phyloP scores from a whole-genome alignment of 2,329 filamentous ascomycete genomes.

The Pseudogymnoascus sp. region DNA sequence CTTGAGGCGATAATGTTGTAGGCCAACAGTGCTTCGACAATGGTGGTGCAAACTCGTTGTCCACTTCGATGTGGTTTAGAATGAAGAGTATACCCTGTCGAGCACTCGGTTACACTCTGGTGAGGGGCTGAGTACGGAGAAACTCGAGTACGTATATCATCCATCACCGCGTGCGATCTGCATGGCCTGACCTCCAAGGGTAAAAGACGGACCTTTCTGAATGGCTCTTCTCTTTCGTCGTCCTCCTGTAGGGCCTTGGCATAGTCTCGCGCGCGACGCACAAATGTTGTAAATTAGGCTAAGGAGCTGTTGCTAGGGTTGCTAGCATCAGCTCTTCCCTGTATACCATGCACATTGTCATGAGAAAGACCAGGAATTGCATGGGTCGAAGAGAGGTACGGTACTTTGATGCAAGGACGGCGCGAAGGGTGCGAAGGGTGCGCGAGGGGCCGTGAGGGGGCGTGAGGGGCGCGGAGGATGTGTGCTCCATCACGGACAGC shows the following conservation, averaged over 20 bases:
- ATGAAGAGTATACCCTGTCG: background rate
- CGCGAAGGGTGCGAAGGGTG: background rate
- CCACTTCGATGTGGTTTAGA: background rate
- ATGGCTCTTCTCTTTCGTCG: background rate
- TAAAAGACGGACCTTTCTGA: background rate
- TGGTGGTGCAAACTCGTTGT: background rate
- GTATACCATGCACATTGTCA: background rate
- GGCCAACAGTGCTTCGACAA: background rate
- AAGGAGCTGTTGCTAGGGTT: background rate
- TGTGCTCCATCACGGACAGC: background rate
- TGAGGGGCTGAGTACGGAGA: background rate
- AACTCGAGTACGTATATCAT: background rate
- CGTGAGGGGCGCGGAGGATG: background rate
- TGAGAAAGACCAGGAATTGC: background rate
- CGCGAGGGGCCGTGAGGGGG: background rate
- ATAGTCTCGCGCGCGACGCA: background rate
- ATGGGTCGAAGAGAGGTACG: background rate
- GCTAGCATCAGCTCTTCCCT: background rate
- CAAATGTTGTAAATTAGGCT: conserved; percentile 5
- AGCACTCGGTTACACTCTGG: background rate
- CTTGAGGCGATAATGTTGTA: background rate
- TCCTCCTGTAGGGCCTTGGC: background rate
- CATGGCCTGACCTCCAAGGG: background rate
- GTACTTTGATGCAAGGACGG: background rate
- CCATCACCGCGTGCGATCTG: background rate